A percentile compares a stretch with the other conserved stretches of the same genome.
These are phyloP conservation scores for Hericium coralloides DNA, from an alignment of 768 basidiomycete genomes.

Conservation along the genomic window DNA sequence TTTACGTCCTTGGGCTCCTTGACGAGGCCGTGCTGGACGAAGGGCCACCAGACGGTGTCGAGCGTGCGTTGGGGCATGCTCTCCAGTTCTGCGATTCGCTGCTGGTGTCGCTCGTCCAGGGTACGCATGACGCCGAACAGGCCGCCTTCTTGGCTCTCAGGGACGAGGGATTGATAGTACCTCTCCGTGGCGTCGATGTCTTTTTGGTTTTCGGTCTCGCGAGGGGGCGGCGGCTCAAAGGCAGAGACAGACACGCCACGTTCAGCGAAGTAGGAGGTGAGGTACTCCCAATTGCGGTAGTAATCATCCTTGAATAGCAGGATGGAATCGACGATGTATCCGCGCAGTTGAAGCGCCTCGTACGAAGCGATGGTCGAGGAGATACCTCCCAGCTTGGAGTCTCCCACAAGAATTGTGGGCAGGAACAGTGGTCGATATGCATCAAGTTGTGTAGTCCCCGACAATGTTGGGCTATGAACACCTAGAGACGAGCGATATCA, in stretches of 20 bases:
- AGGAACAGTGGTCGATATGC: slow-evolving; percentile 81
- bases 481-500: slow-evolving; percentile 34
- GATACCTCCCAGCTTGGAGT: slow-evolving; percentile 88
- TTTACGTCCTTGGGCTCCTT: slow-evolving; percentile 66
- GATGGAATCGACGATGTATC: slow-evolving; percentile 80
- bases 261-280: slow-evolving; percentile 70
- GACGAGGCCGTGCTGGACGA: slow-evolving; percentile 81
- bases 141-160: slow-evolving; percentile 25
- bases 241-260: slow-evolving; percentile 49
- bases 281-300: slow-evolving; percentile 82
- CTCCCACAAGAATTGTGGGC: slow-evolving; percentile 81
- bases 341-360: slow-evolving; percentile 84
- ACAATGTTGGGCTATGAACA: slow-evolving; percentile 83
- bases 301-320: slow-evolving; percentile 80
- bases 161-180: slow-evolving; percentile 59
- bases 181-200: slow-evolving; percentile 47
- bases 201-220: slow-evolving; percentile 30
- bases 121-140: slow-evolving; percentile 42
- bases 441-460: slow-evolving; percentile 77
- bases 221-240: slow-evolving; percentile 50
- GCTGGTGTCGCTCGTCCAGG: slow-evolving; percentile 53
- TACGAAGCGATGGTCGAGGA: slow-evolving; percentile 89
- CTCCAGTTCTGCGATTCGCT: slow-evolving; percentile 64
- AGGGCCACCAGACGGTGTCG: slow-evolving; percentile 92
- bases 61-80: slow-evolving; percentile 74